Evolutionary conservation across 352 stramenopile species (phyloP).

Genomic region (Phytophthora nicotianae): DNA sequence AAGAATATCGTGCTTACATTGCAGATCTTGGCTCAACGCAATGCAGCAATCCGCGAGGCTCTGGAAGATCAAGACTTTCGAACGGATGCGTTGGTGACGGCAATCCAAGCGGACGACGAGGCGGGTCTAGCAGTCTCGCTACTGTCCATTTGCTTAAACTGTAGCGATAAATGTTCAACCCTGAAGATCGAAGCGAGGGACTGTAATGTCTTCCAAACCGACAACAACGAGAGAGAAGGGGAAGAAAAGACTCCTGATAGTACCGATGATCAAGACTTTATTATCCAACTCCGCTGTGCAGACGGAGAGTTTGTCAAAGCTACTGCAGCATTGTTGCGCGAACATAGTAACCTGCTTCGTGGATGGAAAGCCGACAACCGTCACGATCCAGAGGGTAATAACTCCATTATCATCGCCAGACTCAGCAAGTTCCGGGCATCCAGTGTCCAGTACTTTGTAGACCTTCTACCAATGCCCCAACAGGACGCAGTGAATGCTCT

Average conservation of each 20-base stretch:
- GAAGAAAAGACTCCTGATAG: not conserved
- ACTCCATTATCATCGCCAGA: not conserved
- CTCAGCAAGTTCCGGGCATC: constrained; percentile 9
- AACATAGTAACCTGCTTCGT: constrained; percentile 30
- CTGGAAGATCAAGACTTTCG: constrained; percentile 29
- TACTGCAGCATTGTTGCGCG: constrained; percentile 7
- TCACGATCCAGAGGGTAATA: constrained; percentile 6
- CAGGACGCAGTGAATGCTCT: constrained; percentile 18
- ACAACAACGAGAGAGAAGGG: constrained; percentile 9
- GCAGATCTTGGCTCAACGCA: constrained; percentile 43
- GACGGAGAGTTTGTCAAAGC: constrained; percentile 19
- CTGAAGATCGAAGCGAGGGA: constrained; percentile 40
- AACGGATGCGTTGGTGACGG: constrained; percentile 25
- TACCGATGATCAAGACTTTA: constrained; percentile 12
- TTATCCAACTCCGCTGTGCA: constrained; percentile 22
- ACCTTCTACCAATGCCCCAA: constrained; percentile 19
- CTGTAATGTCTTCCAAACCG: constrained; percentile 2
- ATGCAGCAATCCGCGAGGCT: constrained; percentile 20
- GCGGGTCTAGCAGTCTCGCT: constrained; percentile 31
- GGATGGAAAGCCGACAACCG: constrained; percentile 1
- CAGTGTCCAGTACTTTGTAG: constrained; percentile 18
- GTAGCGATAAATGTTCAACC: constrained; percentile 42
- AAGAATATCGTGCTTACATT: constrained; percentile 51
- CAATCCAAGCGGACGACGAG: constrained; percentile 26
- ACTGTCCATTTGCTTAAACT: constrained; percentile 29